Percentiles rank a stretch among this genome's conserved stretches.
Evolutionary conservation across 441 rosid species (phyloP).

Genomic region (Bruguiera hainesii): DNA sequence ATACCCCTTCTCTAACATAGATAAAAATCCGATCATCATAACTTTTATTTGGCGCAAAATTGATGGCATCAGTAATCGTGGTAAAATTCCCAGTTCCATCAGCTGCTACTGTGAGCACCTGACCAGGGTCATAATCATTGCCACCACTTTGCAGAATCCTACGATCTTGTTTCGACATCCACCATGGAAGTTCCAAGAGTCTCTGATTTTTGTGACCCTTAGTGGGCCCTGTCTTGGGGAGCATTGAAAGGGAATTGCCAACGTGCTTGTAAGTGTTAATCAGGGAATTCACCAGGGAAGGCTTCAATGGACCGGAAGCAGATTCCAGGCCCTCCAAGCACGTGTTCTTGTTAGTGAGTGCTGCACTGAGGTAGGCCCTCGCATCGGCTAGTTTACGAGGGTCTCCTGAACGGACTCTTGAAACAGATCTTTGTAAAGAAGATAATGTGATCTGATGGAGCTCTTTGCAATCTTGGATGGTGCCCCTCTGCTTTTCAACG

Average conservation of each 20-base stretch:
- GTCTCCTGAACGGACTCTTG: slow-evolving; percentile 34
- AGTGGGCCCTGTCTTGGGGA: slow-evolving; percentile 30
- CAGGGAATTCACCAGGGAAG: slow-evolving; percentile 44
- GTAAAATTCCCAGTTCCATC: slow-evolving; percentile 77
- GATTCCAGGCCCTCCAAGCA: slow-evolving; percentile 77
- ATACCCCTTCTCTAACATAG: slow-evolving; percentile 52
- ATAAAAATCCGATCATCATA: slow-evolving; percentile 43
- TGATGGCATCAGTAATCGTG: slow-evolving; percentile 58
- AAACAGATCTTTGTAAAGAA: slow-evolving; percentile 44
- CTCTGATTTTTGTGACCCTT: slow-evolving; percentile 34
- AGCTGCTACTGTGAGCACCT: slow-evolving; percentile 53
- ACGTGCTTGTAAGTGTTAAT: slow-evolving; percentile 56
- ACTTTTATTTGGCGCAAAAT: slow-evolving; percentile 63
- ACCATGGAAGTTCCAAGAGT: slow-evolving; percentile 47
- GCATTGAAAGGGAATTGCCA: slow-evolving; percentile 69
- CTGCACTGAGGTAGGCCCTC: slow-evolving; percentile 64
- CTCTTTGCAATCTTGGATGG: slow-evolving; percentile 71
- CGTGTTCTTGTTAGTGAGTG: slow-evolving; percentile 82
- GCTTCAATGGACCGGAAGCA: slow-evolving; percentile 63
- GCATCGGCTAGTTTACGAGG: slow-evolving; percentile 48
- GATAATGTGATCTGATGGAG: slow-evolving; percentile 64
- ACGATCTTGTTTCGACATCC: slow-evolving; percentile 51
- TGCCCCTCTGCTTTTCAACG: slow-evolving; percentile 62
- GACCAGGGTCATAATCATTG: slow-evolving; percentile 46
- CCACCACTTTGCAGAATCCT: slow-evolving; percentile 43